Percentiles rank a stretch among this genome's conserved stretches.
phyloP scores from a whole-genome alignment of 1,139 yeast genomes.

The Geotrichum citri-aurantii region DNA sequence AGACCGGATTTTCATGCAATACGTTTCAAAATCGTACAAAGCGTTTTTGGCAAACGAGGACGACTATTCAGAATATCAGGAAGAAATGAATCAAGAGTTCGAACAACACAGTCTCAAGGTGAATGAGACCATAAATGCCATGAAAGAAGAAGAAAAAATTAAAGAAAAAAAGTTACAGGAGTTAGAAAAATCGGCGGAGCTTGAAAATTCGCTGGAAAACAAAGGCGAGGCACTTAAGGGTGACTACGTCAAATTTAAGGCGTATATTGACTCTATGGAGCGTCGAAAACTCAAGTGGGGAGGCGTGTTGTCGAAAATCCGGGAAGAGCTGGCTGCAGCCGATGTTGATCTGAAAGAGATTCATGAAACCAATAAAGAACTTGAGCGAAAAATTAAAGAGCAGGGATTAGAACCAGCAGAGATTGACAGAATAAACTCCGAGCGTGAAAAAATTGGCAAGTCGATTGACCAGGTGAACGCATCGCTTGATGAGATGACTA shows the following conservation, averaged over 20 bases:
- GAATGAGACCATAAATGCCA: constrained; percentile 39
- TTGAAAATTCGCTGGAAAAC: constrained; percentile 44
- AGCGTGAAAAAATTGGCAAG: constrained; percentile 53
- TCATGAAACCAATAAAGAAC: constrained; percentile 43
- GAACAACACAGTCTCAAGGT: constrained; percentile 7
- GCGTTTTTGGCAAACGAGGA: constrained; percentile 51
- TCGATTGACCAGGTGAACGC: constrained; percentile 48
- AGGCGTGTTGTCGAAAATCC: constrained; percentile 49
- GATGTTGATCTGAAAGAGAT: constrained; percentile 43
- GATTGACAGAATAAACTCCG: constrained; percentile 56
- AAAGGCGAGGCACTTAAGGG: constrained; percentile 62
- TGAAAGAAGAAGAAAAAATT: constrained; percentile 39
- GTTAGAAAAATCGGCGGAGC: constrained; percentile 38
- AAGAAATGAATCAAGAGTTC: constrained; percentile 52
- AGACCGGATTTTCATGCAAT: constrained; percentile 60
- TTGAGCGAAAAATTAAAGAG: constrained; percentile 45
- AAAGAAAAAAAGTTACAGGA: constrained; percentile 34
- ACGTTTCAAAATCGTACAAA: constrained; percentile 61
- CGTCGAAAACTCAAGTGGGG: constrained; percentile 62
- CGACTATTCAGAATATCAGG: constrained; percentile 50
- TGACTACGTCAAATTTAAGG: constrained; percentile 65
- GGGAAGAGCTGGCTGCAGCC: constrained; percentile 48
- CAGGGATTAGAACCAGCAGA: constrained; percentile 59
- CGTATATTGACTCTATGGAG: constrained; percentile 63
- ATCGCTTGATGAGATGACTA: constrained; percentile 39